phyloP scores from a whole-genome alignment of 2,329 filamentous ascomycete species.

The Ceratocystis lukuohia region DNA sequence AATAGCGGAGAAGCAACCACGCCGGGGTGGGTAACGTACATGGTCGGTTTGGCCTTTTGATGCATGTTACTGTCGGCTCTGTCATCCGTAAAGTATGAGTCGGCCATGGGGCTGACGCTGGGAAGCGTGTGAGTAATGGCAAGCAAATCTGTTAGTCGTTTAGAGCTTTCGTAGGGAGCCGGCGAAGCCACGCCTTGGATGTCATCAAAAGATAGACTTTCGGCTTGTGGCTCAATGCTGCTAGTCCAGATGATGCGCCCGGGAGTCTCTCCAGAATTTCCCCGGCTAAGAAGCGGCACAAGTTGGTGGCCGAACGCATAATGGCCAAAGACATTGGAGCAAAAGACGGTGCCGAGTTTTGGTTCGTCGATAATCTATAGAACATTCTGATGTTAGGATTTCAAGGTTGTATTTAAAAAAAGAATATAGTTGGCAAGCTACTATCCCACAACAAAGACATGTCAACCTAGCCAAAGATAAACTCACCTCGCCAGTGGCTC shows the following conservation, averaged over 20 bases:
- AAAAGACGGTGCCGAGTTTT: conserved; percentile 67
- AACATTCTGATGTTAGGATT: background rate
- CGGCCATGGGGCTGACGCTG: conserved; percentile 35
- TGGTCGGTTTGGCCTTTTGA: conserved; percentile 36
- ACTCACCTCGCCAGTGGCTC: conserved; percentile 3
- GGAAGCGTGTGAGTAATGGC: conserved; percentile 60
- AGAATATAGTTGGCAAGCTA: background rate
- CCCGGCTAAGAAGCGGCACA: conserved; percentile 53
- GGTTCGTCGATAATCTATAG: conserved; percentile 27
- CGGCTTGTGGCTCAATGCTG: conserved; percentile 54
- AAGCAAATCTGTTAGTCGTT: conserved; percentile 75
- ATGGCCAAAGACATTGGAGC: conserved; percentile 88
- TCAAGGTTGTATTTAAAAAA: background rate
- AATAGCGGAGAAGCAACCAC: conserved; percentile 74
- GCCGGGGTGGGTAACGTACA: conserved; percentile 76
- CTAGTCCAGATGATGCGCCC: conserved; percentile 78
- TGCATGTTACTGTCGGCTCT: background rate
- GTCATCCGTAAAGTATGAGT: conserved; percentile 17
- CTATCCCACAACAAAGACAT: background rate
- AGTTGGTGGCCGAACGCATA: conserved; percentile 78
- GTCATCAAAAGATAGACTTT: conserved; percentile 51
- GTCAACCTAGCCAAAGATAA: too few species aligned
- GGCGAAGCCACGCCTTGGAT: conserved; percentile 55
- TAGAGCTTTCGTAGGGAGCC: conserved; percentile 70
- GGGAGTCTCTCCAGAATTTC: conserved; percentile 26